Percentiles rank a stretch among this genome's conserved stretches.
Conservation (phyloP, 176 grass and related monocot genomes). For the Oropetium thomaeum region DNA sequence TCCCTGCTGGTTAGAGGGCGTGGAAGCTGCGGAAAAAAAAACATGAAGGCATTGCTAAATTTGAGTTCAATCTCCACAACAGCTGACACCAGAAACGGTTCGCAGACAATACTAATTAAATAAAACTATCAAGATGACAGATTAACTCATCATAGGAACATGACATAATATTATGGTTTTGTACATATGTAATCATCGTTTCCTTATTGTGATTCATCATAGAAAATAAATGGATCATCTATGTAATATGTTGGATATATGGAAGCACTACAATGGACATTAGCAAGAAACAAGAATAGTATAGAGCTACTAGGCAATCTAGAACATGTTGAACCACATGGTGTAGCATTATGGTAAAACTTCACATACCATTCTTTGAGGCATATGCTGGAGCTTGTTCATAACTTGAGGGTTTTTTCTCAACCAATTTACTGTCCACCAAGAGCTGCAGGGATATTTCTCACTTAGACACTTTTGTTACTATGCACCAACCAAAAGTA, state of each 20-base stretch:
- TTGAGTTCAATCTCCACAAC: not conserved
- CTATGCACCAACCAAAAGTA: no score
- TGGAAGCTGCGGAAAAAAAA: slow-evolving; percentile 22
- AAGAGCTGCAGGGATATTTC: slow-evolving; percentile 53
- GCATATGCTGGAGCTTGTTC: slow-evolving; percentile 45
- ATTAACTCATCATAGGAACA: slow-evolving; percentile 7
- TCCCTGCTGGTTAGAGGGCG: slow-evolving; percentile 24
- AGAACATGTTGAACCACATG: not conserved
- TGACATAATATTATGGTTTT: not conserved
- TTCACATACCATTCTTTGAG: slow-evolving; percentile 59
- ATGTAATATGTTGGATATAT: not conserved
- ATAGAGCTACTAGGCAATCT: not conserved
- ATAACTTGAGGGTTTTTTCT: slow-evolving; percentile 36
- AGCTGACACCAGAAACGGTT: not conserved
- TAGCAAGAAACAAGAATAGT: not conserved
- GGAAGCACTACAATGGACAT: not conserved
- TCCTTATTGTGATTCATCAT: not conserved
- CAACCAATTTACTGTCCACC: slow-evolving; percentile 71
- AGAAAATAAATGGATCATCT: not conserved
- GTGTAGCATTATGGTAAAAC: slow-evolving; percentile 3
- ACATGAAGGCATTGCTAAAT: not conserved
- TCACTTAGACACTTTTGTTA: no score
- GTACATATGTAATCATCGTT: not conserved
- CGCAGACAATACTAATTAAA: not conserved
- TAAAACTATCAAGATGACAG: not conserved